Base-by-base conservation (phyloP, 2,329 filamentous ascomycete species). In the Myriosclerotinia scirpicola region DNA sequence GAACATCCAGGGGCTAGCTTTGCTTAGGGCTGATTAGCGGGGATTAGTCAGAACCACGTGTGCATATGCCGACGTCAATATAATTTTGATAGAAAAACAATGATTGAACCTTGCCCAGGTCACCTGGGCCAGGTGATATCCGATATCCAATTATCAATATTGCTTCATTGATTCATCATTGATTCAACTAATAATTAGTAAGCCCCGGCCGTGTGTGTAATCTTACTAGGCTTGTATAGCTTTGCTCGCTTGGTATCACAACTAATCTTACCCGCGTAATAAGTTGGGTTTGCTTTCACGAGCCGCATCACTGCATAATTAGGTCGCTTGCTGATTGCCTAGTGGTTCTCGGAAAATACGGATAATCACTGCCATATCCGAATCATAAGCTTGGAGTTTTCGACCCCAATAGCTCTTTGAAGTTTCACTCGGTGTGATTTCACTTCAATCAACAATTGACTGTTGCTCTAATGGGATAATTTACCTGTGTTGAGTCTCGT, bases 21-120 rank as follows among this genome's bases (percentile, higher is more conserved):
- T 50, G 42, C 44, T 61, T 61, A 61, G 58, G 58, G 44, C 58
- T 61, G 58, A 61, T 52, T 60, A 60, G 58, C 58, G 58, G 58
- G 44, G 58, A 60, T 60, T 50, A 38, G 56, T 60, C 30, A 50
- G 15, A 26, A 61, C 14, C 58, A 40, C 40, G 55, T 58, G 40
- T 44, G 34, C 20, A 26, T 15, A 7, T 59, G 36, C 42, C 56
- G 26, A 59, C 56, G 42, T 34, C 48, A 54, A 54, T 40, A 50
- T 59, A 59, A 20, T 11, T n/a, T 8, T 46, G 55, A 46, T 14
- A n/a, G 22, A 48, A n/a, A 38, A 36, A 4, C 38, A n/a, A 46
- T 15, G 11, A 15, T 30, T 36, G 17, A 59, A n/a, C 2, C 11
- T 36, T 22, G n/a, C n/a, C n/a, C n/a, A n/a, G n/a, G n/a, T n/a